Conservation (phyloP, 768 basidiomycete species). For the Suillus spraguei region DNA sequence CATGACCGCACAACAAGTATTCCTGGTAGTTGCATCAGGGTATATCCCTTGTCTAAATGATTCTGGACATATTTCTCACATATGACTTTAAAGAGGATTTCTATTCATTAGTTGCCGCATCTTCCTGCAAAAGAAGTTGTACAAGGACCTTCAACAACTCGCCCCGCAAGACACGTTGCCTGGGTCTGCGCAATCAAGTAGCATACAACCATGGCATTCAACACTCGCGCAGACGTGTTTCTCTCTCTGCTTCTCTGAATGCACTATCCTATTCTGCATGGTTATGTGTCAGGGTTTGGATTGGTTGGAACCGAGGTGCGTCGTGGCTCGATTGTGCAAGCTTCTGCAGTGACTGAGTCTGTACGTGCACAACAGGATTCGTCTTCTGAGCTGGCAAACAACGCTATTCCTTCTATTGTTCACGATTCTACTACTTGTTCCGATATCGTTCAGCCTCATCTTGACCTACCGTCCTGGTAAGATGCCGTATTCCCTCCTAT, state of each 20-base stretch:
- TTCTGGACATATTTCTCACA: slow-evolving; percentile 3
- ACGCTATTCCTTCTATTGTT: slow-evolving; percentile 64
- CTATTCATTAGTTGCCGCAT: slow-evolving; percentile 62
- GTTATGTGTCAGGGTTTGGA: slow-evolving; percentile 71
- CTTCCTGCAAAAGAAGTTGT: slow-evolving; percentile 59
- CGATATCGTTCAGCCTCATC: slow-evolving; percentile 63
- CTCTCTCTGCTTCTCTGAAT: slow-evolving; percentile 73
- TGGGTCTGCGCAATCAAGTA: slow-evolving; percentile 23
- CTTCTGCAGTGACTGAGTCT: slow-evolving; percentile 9
- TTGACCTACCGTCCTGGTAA: slow-evolving; percentile 45
- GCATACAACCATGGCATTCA: slow-evolving; percentile 48
- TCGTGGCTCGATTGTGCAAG: slow-evolving; percentile 14
- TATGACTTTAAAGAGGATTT: slow-evolving; percentile 35
- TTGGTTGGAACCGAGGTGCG: slow-evolving; percentile 57
- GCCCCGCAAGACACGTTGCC: slow-evolving; percentile 36
- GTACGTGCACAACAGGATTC: slow-evolving; percentile 42
- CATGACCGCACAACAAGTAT: slow-evolving; percentile 19
- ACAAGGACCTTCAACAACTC: slow-evolving; percentile 57
- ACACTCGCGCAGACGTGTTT: slow-evolving; percentile 61
- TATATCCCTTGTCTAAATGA: not conserved
- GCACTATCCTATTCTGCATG: slow-evolving; percentile 69
- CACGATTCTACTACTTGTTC: slow-evolving; percentile 66
- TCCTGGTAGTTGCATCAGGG: slow-evolving; percentile 24
- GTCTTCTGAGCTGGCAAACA: slow-evolving; percentile 67
- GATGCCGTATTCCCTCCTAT: slow-evolving; percentile 10